A percentile compares a stretch with the other conserved stretches of the same genome.
Evolutionary conservation across 2,329 filamentous ascomycete genomes (phyloP).

Genomic region (Geoglossum cookeanum): DNA sequence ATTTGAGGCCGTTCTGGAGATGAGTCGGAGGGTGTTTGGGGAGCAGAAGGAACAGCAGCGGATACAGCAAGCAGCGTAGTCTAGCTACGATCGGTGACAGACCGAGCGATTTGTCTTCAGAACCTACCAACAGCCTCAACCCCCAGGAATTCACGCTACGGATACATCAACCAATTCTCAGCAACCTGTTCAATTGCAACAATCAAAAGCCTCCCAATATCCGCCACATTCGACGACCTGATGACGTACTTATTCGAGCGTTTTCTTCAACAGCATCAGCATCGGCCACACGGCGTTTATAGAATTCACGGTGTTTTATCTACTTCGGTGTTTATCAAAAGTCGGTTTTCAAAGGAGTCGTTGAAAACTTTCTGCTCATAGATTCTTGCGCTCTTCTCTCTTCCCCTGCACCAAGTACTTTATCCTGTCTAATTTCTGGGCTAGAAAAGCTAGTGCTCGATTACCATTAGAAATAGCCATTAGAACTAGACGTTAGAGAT

Average conservation of each 20-base stretch:
- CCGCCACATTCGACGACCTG: background rate
- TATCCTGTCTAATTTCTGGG: background rate
- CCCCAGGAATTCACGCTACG: background rate
- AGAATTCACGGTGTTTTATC: background rate
- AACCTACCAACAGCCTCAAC: background rate
- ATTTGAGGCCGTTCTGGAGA: constrained; percentile 85
- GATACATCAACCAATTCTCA: background rate
- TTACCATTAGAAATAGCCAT: background rate
- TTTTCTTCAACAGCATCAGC: background rate
- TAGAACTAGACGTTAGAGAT: background rate
- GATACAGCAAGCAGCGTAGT: background rate
- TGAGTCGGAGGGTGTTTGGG: constrained; percentile 78
- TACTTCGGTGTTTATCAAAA: background rate
- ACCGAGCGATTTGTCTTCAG: background rate
- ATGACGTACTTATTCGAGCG: background rate
- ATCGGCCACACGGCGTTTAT: background rate
- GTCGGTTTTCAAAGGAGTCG: background rate
- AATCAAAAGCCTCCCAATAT: background rate
- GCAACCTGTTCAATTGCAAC: background rate
- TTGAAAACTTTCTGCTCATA: background rate
- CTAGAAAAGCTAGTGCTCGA: background rate
- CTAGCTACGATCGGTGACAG: background rate
- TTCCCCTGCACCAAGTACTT: background rate
- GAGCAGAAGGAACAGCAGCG: constrained; percentile 54
- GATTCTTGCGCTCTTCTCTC: background rate